Base-by-base conservation (phyloP, 2,329 filamentous ascomycete species). In the Colletotrichum sidae region DNA sequence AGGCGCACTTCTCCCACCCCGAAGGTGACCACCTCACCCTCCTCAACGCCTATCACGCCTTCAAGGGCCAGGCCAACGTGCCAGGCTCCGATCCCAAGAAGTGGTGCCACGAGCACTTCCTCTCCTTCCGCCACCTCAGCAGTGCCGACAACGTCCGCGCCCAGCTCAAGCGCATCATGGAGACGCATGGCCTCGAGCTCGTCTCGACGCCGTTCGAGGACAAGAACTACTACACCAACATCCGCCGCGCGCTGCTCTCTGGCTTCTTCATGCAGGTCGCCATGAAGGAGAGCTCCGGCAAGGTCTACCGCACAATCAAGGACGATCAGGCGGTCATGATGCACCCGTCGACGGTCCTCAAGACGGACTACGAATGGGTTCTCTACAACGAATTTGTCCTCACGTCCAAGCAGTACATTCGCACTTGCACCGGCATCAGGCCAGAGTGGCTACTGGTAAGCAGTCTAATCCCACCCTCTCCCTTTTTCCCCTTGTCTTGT, bases 261-360 rank as follows among this genome's bases (percentile, higher is more conserved):
- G 96, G 96, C 39, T 99, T 99, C 86, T 99, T 99, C 85, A 99
- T 99, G 96, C 96, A 99, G 78, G 93, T 98, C 25, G 96, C 96
- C 65, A 97, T 97, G 88, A 93, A 92, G 76, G 94, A 98, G 74
- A 88, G 88, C 55, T 90, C 88, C 37, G 92, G 92, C 74, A 98
- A 98, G 84, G 88, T 92, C 46, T 99, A 99, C 81, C 89, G 90
- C 69, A 99, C 96, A 2, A 91, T 99, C 77, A 99, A 98, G 83
- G 96, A 99, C 75, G 92, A 97, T 73, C 95, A 98, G 80, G 91
- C 88, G 51, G 96, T 99, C 50, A 85, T 97, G 72, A 86, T 99
- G 66, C 96, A 99, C 80, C 96, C 96, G 2, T 96, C 92, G 69
- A 97, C 94, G 1, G 94, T 97, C 38, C 84, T 99, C 25, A 88